Evolutionary conservation across 306 rosid genomes (phyloP).

Genomic region (Acacia confusa): DNA sequence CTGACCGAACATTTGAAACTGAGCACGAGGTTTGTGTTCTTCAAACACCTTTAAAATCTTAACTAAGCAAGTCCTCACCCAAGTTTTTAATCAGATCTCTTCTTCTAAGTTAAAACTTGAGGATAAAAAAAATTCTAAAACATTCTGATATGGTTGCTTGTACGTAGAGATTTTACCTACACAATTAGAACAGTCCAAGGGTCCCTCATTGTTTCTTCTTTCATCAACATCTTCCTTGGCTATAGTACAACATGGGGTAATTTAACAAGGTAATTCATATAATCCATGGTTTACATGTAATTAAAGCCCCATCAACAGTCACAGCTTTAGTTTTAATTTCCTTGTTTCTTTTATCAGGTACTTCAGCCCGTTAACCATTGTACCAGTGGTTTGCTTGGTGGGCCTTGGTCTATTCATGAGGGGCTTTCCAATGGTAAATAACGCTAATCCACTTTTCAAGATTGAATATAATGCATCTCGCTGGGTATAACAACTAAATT

Average conservation of each 20-base stretch:
- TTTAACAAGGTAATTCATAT: constrained; percentile 55
- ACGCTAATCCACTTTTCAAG: constrained; percentile 11
- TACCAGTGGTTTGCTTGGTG: constrained; percentile 73
- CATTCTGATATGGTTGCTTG: constrained; percentile 33
- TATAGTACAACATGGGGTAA: constrained; percentile 74
- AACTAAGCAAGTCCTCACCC: neutral
- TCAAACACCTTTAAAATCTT: neutral
- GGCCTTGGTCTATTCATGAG: constrained; percentile 83
- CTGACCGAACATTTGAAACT: constrained; percentile 45
- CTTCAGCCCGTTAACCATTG: constrained; percentile 70
- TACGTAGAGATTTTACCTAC: constrained; percentile 66
- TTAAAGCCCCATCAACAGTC: neutral
- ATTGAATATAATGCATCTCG: constrained; percentile 1
- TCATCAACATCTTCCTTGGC: constrained; percentile 76
- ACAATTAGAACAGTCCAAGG: constrained; percentile 90
- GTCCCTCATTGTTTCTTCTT: constrained; percentile 77
- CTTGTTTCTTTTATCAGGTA: constrained; percentile 46
- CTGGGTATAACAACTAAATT: neutral
- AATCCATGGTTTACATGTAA: neutral
- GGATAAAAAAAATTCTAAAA: neutral
- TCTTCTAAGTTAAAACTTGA: constrained; percentile 8
- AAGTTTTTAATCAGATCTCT: constrained; percentile 12
- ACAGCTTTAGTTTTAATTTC: neutral
- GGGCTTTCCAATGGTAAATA: constrained; percentile 85
- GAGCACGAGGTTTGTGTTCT: constrained; percentile 64